A percentile compares a stretch with the other conserved stretches of the same genome.
Evolutionary conservation across 2,329 filamentous ascomycete genomes (phyloP).

Genomic region (Calonectria pauciramosa): DNA sequence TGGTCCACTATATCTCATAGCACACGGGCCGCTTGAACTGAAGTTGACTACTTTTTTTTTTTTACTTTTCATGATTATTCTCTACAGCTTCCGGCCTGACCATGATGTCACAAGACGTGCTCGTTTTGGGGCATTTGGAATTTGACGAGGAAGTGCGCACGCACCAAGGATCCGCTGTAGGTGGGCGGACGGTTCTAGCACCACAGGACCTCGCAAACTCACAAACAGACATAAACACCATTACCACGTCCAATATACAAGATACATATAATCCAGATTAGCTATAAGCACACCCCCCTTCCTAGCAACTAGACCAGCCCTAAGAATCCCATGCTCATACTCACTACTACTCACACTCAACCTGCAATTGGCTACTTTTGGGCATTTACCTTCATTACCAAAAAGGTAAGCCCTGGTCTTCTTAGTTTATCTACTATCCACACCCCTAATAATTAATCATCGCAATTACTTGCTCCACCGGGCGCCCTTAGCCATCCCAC

Average conservation of each 20-base stretch:
- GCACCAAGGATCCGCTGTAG: too few relatives aligned
- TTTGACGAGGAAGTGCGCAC: too few relatives aligned
- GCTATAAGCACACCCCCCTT: slow-evolving; percentile 1
- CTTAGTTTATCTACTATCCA: slow-evolving; percentile 23
- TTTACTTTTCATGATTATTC: too few relatives aligned
- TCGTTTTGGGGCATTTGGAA: too few relatives aligned
- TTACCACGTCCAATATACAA: slow-evolving; percentile 17
- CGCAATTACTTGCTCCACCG: slow-evolving; percentile 30
- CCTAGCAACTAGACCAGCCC: background rate
- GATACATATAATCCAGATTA: background rate
- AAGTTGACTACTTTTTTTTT: too few relatives aligned
- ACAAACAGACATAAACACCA: slow-evolving; percentile 8
- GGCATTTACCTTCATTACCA: slow-evolving; percentile 9
- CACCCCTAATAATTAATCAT: slow-evolving; percentile 16
- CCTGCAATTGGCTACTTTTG: slow-evolving; percentile 18
- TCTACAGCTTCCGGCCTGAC: too few relatives aligned
- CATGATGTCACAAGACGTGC: too few relatives aligned
- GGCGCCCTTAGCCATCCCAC: slow-evolving; percentile 27
- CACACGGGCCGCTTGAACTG: too few relatives aligned
- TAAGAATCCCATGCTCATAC: background rate
- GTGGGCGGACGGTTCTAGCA: too few relatives aligned
- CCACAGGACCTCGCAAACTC: slow-evolving; percentile 13
- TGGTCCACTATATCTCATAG: too few relatives aligned
- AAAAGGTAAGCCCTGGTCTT: slow-evolving; percentile 20
- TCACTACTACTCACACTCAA: background rate